phyloP scores from a whole-genome alignment of 2,329 filamentous ascomycete genomes.

The Sclerotinia borealis region DNA sequence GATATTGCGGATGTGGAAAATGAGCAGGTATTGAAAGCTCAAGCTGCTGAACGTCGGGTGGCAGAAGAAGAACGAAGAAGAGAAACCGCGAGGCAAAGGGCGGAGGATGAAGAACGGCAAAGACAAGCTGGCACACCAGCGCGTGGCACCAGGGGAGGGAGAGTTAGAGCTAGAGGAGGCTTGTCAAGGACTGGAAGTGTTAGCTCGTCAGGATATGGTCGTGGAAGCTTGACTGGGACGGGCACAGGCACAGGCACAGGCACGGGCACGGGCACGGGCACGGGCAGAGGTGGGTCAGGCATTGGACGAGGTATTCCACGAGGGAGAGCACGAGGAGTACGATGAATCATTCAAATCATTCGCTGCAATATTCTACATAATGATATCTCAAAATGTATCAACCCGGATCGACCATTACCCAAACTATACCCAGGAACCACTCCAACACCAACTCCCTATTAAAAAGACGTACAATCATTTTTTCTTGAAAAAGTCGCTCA shows the following conservation, averaged over 20 bases:
- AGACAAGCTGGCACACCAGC: slow-evolving; percentile 37
- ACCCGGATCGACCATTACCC: slow-evolving; percentile 8
- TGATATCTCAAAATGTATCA: slow-evolving; percentile 8
- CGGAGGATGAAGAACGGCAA: slow-evolving; percentile 52
- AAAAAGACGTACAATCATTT: slow-evolving; percentile 26
- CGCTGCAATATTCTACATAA: slow-evolving; percentile 15
- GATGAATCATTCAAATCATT: slow-evolving; percentile 24
- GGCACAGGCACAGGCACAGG: too few relatives aligned
- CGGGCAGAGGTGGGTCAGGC: slow-evolving; percentile 36
- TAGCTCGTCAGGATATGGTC: slow-evolving; percentile 19
- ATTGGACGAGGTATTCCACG: slow-evolving; percentile 44
- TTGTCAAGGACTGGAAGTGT: slow-evolving; percentile 24
- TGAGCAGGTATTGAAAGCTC: slow-evolving; percentile 66
- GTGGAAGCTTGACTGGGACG: background rate
- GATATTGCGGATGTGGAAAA: slow-evolving; percentile 83
- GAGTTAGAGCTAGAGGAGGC: slow-evolving; percentile 28
- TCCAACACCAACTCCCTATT: slow-evolving; percentile 5
- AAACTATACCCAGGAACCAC: slow-evolving; percentile 3
- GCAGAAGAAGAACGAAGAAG: slow-evolving; percentile 72
- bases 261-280: slow-evolving; percentile 18
- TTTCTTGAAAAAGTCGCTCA: slow-evolving; percentile 90
- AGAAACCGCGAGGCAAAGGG: slow-evolving; percentile 60
- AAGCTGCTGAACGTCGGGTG: slow-evolving; percentile 70
- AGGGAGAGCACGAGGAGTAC: slow-evolving; percentile 48
- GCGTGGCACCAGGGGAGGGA: slow-evolving; percentile 30